Evolutionary conservation across 1,284 basidiomycete species (phyloP).

Genomic region (Apiotrichum gracile): DNA sequence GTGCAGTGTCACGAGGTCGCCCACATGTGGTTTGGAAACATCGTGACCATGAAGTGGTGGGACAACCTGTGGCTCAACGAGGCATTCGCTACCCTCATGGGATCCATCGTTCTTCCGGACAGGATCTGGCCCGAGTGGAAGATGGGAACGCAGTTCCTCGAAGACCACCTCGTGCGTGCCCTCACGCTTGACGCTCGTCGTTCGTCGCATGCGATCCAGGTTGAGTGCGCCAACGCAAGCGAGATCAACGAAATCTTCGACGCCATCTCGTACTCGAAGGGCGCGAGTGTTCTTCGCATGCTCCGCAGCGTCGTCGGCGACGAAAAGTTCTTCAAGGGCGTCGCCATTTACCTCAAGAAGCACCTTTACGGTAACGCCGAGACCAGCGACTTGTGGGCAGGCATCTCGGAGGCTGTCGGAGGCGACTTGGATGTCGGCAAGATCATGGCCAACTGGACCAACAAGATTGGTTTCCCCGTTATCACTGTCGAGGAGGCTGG

Average conservation of each 20-base stretch:
- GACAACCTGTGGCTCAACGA: constrained; percentile 65
- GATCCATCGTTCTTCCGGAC: constrained; percentile 83
- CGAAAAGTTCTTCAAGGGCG: constrained; percentile 75
- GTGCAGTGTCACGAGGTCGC: constrained; percentile 39
- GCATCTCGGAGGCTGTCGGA: constrained; percentile 73
- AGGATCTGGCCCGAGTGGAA: constrained; percentile 54
- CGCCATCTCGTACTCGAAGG: constrained; percentile 75
- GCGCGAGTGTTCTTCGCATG: constrained; percentile 83
- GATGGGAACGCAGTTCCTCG: constrained; percentile 52
- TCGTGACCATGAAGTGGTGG: constrained; percentile 85
- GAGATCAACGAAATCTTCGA: constrained; percentile 87
- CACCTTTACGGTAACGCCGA: constrained; percentile 75
- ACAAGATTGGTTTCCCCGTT: constrained; percentile 82
- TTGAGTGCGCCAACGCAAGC: constrained; percentile 80
- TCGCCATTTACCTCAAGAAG: constrained; percentile 85
- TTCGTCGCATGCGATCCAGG: constrained; percentile 91
- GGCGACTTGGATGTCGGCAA: constrained; percentile 68
- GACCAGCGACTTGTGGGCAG: constrained; percentile 83
- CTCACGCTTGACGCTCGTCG: constrained; percentile 77
- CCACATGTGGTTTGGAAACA: constrained; percentile 67
- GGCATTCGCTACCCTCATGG: constrained; percentile 80
- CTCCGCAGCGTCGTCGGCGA: constrained; percentile 81
- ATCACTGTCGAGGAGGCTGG: constrained; percentile 72
- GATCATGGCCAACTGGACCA: constrained; percentile 89
- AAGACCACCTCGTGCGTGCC: constrained; percentile 54